Base-by-base conservation (phyloP, 2,329 filamentous ascomycete species). In the Fusarium duplospermum region DNA sequence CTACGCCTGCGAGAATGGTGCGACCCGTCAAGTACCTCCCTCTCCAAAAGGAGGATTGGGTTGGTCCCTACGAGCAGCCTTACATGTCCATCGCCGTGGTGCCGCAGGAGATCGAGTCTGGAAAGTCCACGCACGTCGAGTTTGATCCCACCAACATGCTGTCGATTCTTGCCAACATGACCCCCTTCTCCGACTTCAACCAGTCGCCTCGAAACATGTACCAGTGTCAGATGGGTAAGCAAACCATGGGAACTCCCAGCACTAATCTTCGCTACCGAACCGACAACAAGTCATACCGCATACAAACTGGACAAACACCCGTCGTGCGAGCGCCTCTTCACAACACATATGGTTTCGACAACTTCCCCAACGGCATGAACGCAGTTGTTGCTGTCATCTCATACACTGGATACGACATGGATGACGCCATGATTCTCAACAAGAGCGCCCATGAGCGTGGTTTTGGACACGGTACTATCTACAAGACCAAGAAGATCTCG, bases 191-290 rank as follows among this genome's bases (percentile, higher is more conserved):
- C 56, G 94, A 99, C 82, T 98, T 98, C 86, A 99, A 99, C 84
- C 96, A 99, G 83, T 98, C 95, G 16, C 96, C 96, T 2, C 89
- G 96, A 89, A 99, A 99, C 85, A 98, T 98, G 96, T 99, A 98
- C 82, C 94, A 97, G 82, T 98, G 95, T 86, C 96, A 98, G 87
- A 98, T 98, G 96, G 95, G 94, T 86, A 99, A 99, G 83, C 96
- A 99, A 86, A 95, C 96, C 0, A 99, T 99, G 96, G 96, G 96
- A 83, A 98, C 96, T 27, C 95, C 96, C 4, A 95, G 93, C 67
- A 93, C 95, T 9, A 93, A 96, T 3, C 87, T 96, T 72, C 89
- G 91, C 67, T 93, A 97, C 84, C 92, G 96, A 80, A 97, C 95
- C 58, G 96, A 99, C 85, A 98, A 99, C 89, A 99, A 99, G 86